These are phyloP conservation scores for Phialemoniopsis sp. DNA, from an alignment of 2,329 filamentous ascomycete species.

Conservation along the genomic window DNA sequence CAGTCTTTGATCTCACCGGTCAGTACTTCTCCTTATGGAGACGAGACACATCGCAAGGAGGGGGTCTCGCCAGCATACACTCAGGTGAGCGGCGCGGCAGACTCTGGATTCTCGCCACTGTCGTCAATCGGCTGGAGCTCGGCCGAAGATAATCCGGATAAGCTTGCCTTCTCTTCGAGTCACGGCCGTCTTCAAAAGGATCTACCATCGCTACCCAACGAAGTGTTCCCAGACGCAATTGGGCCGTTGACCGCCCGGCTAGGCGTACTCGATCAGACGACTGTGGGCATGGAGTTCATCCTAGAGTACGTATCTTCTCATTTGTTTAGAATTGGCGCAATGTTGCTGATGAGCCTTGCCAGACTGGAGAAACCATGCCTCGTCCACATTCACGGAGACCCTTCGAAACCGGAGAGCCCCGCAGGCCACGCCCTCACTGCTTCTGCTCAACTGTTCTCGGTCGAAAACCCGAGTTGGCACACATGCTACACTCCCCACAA, in stretches of 20 bases:
- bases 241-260: conserved; percentile 2
- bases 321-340: not conserved
- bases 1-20: no score
- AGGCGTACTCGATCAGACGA: conserved; percentile 15
- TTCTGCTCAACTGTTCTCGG: conserved; percentile 12
- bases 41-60: no score
- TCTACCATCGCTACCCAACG: no score
- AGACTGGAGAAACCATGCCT: conserved; percentile 22
- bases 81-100: no score
- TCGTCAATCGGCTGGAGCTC: not conserved
- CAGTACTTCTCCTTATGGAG: no score
- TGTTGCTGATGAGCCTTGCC: not conserved
- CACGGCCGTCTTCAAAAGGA: not conserved
- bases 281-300: conserved; percentile 26
- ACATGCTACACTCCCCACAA: not conserved
- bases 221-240: not conserved
- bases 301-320: conserved; percentile 16
- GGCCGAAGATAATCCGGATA: conserved; percentile 1
- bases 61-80: no score
- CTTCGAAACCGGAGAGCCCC: conserved; percentile 15
- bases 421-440: conserved; percentile 19
- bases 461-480: not conserved
- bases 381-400: conserved; percentile 18
- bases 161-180: not conserved
- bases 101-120: no score